phyloP scores from a whole-genome alignment of 768 basidiomycete genomes.

The Cystofilobasidium ferigula region DNA sequence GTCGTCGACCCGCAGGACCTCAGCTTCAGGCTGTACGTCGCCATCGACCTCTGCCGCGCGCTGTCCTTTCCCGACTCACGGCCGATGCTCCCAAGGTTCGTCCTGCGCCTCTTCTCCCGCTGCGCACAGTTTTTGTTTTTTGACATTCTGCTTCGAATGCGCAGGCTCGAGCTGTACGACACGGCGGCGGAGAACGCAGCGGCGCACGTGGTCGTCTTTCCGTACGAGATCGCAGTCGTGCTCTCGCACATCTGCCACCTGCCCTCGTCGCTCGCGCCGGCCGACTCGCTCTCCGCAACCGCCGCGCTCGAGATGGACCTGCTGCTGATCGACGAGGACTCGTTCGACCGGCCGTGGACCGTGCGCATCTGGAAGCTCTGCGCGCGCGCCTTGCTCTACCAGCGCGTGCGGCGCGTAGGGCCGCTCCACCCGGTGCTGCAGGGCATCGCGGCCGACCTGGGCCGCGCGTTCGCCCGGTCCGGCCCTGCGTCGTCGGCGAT shows the following conservation, averaged over 20 bases:
- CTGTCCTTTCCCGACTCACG: background rate
- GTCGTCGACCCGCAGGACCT: background rate
- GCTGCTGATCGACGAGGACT: background rate
- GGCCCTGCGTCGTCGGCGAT: background rate
- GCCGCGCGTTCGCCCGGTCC: background rate
- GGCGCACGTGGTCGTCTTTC: background rate
- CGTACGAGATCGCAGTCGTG: background rate
- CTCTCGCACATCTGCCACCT: background rate
- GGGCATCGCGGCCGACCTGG: background rate
- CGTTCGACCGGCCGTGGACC: background rate
- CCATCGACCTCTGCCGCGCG: background rate
- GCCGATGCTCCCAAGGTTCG: background rate
- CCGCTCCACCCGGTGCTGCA: background rate
- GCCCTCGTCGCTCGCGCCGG: background rate
- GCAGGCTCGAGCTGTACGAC: background rate
- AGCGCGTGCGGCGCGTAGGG: background rate
- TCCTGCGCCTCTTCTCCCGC: background rate
- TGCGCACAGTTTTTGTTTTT: background rate
- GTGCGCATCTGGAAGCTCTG: background rate
- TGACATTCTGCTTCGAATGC: background rate
- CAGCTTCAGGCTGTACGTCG: background rate
- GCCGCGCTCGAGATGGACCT: background rate
- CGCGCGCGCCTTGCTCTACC: background rate
- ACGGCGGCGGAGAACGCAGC: background rate
- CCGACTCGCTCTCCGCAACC: background rate